These are phyloP conservation scores for Saturnispora kantuleensis DNA, from an alignment of 805 yeast genomes.

Conservation along the genomic window DNA sequence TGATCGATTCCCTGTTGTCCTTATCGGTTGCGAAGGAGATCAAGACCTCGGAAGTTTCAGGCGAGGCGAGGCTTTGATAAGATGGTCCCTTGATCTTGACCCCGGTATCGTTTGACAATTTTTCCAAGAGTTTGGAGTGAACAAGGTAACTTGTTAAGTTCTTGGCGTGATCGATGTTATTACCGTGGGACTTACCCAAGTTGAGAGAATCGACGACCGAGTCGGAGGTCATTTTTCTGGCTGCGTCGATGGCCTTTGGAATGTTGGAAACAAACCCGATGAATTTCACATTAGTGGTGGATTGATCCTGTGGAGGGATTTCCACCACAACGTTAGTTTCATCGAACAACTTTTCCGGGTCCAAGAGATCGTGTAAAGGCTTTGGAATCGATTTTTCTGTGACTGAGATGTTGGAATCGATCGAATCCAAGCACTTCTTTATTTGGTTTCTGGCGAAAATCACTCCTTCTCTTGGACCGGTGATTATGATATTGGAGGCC, in stretches of 20 bases:
- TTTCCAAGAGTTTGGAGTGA: slow-evolving; percentile 38
- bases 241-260: slow-evolving; percentile 49
- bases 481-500: slow-evolving; percentile 37
- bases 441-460: slow-evolving; percentile 45
- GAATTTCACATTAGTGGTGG: slow-evolving; percentile 40
- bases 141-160: slow-evolving; percentile 60
- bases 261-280: slow-evolving; percentile 52
- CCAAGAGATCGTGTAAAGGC: slow-evolving; percentile 59
- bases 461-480: slow-evolving; percentile 66
- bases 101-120: slow-evolving; percentile 31
- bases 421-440: slow-evolving; percentile 32
- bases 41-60: slow-evolving; percentile 34
- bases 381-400: slow-evolving; percentile 59
- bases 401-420: slow-evolving; percentile 36
- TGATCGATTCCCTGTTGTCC: slow-evolving; percentile 37
- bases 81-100: slow-evolving; percentile 42
- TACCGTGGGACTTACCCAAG: slow-evolving; percentile 83
- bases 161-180: slow-evolving; percentile 65
- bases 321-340: slow-evolving; percentile 48
- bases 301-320: slow-evolving; percentile 37
- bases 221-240: slow-evolving; percentile 50
- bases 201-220: slow-evolving; percentile 61
- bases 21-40: slow-evolving; percentile 52
- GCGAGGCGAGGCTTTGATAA: slow-evolving; percentile 33
- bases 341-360: slow-evolving; percentile 41